phyloP scores from a whole-genome alignment of 805 yeast genomes.

The Brettanomyces anomalus region DNA sequence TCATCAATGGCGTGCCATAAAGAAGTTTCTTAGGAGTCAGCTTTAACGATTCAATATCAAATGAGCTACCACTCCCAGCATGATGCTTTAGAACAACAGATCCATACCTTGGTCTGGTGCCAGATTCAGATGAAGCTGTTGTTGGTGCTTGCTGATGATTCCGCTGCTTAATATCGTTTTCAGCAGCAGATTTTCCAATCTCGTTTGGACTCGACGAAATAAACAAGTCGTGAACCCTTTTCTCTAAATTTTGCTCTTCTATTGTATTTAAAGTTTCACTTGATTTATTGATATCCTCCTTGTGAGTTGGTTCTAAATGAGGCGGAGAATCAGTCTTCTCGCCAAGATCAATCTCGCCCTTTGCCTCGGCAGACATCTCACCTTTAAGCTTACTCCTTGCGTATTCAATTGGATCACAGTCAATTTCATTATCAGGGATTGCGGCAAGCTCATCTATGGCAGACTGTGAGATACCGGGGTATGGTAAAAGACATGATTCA shows the following conservation, averaged over 20 bases:
- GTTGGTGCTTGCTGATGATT: not conserved
- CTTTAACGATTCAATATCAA: constrained; percentile 21
- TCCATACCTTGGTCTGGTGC: constrained; percentile 2
- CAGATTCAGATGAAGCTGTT: not conserved
- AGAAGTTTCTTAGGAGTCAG: constrained; percentile 20
- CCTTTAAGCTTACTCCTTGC: constrained; percentile 81
- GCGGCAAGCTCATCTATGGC: constrained; percentile 73
- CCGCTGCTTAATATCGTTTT: not conserved
- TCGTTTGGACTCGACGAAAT: constrained; percentile 16
- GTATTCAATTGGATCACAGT: constrained; percentile 61
- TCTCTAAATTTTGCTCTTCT: constrained; percentile 24
- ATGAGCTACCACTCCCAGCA: constrained; percentile 12
- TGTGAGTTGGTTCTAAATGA: not conserved
- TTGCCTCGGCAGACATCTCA: constrained; percentile 16
- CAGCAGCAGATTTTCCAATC: not conserved
- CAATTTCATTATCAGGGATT: constrained; percentile 69
- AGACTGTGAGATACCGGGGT: constrained; percentile 41
- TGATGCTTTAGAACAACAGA: constrained; percentile 4
- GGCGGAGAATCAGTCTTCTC: constrained; percentile 4
- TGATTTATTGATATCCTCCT: not conserved
- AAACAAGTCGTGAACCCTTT: constrained; percentile 26
- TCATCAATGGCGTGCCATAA: constrained; percentile 7
- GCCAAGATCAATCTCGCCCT: not conserved
- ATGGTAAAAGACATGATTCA: constrained; percentile 28
- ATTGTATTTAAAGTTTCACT: constrained; percentile 6